phyloP scores from a whole-genome alignment of 2,329 filamentous ascomycete genomes.

The Nemania abortiva region DNA sequence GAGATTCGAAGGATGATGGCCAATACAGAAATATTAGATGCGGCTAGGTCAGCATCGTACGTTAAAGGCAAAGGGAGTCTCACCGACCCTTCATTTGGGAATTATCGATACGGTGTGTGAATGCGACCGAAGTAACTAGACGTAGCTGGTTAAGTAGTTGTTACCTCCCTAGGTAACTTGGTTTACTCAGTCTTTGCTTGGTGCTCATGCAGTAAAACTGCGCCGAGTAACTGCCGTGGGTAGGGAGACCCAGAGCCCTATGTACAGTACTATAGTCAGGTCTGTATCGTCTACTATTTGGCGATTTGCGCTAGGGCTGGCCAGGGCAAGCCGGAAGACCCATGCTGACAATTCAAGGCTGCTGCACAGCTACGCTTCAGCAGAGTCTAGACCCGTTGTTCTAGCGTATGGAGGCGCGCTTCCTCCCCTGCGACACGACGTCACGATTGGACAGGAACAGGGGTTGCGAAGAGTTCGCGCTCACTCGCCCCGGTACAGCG shows the following conservation, averaged over 20 bases:
- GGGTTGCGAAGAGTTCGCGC: constrained; percentile 17
- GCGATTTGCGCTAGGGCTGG: constrained; percentile 24
- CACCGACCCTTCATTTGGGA: background rate
- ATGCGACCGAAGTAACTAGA: background rate
- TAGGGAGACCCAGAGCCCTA: background rate
- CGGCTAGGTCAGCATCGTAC: background rate
- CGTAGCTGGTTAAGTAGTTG: no score
- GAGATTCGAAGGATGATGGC: background rate
- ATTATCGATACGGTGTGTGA: background rate
- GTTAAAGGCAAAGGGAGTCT: background rate
- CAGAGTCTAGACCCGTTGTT: constrained; percentile 34
- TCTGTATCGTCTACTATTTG: constrained; percentile 2
- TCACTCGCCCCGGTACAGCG: constrained; percentile 24
- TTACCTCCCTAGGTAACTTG: no score
- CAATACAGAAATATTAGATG: constrained; percentile 4
- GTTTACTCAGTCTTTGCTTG: no score
- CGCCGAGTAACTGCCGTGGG: background rate
- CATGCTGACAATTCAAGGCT: constrained; percentile 25
- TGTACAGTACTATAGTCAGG: background rate
- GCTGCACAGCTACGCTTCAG: constrained; percentile 33
- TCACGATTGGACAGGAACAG: constrained; percentile 14
- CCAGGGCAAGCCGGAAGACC: constrained; percentile 12
- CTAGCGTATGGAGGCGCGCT: constrained; percentile 23
- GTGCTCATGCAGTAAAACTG: background rate
- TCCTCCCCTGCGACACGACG: constrained; percentile 31